Evolutionary conservation across 371 early-diverging fungal species (phyloP), one percentile per base, ranked within the genome.

Genomic region (Mortierella sp.): DNA sequence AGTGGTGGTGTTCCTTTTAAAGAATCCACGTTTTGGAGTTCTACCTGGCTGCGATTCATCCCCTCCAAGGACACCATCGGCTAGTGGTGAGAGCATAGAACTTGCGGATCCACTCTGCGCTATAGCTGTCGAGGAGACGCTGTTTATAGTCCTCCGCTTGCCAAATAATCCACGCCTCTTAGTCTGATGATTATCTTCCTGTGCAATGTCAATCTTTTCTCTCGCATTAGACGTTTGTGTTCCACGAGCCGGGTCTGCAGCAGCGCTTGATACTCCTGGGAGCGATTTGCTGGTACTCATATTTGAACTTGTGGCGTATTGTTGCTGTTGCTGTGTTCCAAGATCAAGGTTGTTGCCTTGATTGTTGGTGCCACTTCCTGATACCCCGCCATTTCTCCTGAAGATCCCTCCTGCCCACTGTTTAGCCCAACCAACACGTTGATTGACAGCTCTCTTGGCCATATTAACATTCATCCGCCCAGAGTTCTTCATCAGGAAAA

Each of bases 371-470:
- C 51, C 62, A 32, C 11, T 69, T n/a, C 35, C 61, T 20, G 35
- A 57, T 66, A 57, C 63, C 32, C 69, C 51, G 40, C 64, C 69
- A 55, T 66, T 70, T 43, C 73, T 60, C 45, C 65, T 64, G 40
- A 87, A 85, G n/a, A 87, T 69, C 2, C 85, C 74, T 40, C 88
- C 88, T 2, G 85, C 86, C 88, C 88, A 88, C 57, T 87, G 87
- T 55, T 86, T 86, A 1, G 87, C 87, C 85, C 87, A 88, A 5
- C 83, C 84, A 14, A 87, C 85, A 40, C 88, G 86, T 64, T 88
- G 85, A 20, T 85, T 76, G n/a, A 86, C 87, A n/a, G 87, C 84
- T 62, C 87, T 74, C 72, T 88, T 88, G 49, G 88, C 87, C 85
- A 88, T 84, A 45, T 76, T 85, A 16, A 88, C 83, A 61, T 87